These are phyloP conservation scores for Erythrobasidium hasegawianum DNA, from an alignment of 1,284 basidiomycete species.

Conservation along the genomic window DNA sequence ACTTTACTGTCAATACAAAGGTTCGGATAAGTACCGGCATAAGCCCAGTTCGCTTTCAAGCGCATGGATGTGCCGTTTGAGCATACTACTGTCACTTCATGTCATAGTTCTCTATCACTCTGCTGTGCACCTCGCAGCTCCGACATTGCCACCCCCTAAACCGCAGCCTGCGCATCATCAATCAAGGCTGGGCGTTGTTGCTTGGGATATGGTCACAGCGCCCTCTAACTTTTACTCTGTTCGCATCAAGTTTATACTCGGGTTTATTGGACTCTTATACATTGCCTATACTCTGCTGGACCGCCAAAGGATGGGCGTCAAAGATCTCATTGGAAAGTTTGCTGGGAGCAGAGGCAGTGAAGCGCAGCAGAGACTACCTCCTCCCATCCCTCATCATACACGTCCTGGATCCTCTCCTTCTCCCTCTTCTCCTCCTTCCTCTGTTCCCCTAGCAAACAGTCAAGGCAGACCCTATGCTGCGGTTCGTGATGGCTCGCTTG, in stretches of 20 bases:
- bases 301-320: conserved; percentile 26
- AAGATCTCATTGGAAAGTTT: conserved; percentile 23
- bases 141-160: too few relatives aligned
- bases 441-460: not conserved
- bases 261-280: conserved; percentile 10
- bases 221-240: not conserved
- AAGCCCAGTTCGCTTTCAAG: too few relatives aligned
- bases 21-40: too few relatives aligned
- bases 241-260: conserved; percentile 10
- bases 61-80: too few relatives aligned
- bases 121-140: too few relatives aligned
- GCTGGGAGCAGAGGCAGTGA: not conserved
- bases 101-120: too few relatives aligned
- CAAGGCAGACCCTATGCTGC: conserved; percentile 23
- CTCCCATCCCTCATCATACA: conserved; percentile 27
- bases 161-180: not conserved
- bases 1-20: too few relatives aligned
- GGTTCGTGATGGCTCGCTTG: conserved; percentile 16
- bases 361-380: conserved; percentile 12
- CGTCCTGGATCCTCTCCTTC: not conserved
- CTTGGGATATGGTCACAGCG: conserved; percentile 5
- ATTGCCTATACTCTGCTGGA: conserved; percentile 14
- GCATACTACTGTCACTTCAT: too few relatives aligned
- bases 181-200: not conserved
- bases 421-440: not conserved